Evolutionary conservation across 176 grass and related monocot species (phyloP).

Genomic region (Tillandsia leiboldiana): DNA sequence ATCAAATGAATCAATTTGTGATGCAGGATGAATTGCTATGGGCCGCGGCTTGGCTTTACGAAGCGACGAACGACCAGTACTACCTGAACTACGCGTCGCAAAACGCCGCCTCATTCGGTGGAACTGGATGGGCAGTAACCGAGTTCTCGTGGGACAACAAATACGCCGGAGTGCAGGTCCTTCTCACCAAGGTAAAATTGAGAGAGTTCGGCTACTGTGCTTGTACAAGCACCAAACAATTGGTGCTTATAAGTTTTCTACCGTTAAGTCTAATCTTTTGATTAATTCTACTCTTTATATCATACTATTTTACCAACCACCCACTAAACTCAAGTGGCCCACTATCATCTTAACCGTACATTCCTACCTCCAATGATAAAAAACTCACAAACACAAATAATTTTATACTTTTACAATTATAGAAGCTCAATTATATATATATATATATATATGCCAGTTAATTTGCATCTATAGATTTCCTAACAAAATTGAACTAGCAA

Average conservation of each 20-base stretch:
- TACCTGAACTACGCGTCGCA: constrained; percentile 60
- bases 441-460: not conserved
- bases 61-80: constrained; percentile 52
- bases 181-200: constrained; percentile 55
- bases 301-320: too few relatives aligned
- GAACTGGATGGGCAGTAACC: constrained; percentile 59
- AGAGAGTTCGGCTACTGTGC: too few relatives aligned
- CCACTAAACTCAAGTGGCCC: too few relatives aligned
- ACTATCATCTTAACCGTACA: too few relatives aligned
- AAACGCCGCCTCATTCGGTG: constrained; percentile 54
- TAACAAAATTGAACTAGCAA: not conserved
- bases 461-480: not conserved
- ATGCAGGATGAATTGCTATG: constrained; percentile 78
- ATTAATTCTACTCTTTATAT: too few relatives aligned
- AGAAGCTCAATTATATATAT: too few relatives aligned
- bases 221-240: too few relatives aligned
- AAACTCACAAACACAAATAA: too few relatives aligned
- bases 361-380: too few relatives aligned
- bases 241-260: too few relatives aligned
- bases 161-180: constrained; percentile 80
- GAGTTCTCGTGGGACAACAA: constrained; percentile 99
- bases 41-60: constrained; percentile 76
- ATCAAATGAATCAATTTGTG: not conserved
- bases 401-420: too few relatives aligned
- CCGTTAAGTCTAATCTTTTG: too few relatives aligned